Conservation (phyloP, 805 yeast genomes). For the Lachancea fermentati region DNA sequence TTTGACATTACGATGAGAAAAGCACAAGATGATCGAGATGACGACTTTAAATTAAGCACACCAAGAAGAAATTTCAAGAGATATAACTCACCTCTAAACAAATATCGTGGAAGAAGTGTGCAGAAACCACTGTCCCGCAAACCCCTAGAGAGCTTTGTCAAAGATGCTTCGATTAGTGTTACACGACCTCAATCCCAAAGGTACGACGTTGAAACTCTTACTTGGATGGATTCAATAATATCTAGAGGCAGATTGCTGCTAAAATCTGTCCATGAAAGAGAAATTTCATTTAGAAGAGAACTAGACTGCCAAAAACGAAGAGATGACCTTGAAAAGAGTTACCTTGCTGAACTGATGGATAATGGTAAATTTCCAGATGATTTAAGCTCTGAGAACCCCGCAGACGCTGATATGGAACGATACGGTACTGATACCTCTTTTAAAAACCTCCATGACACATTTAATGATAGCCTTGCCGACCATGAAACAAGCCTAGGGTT, state of each 20-base stretch:
- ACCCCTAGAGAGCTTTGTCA: not conserved
- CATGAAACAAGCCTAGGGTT: not conserved
- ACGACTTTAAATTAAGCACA: conserved; percentile 11
- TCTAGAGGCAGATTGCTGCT: conserved; percentile 21
- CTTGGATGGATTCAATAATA: conserved; percentile 22
- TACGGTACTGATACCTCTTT: conserved; percentile 21
- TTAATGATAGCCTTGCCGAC: conserved; percentile 14
- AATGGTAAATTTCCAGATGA: not conserved
- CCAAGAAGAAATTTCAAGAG: conserved; percentile 21
- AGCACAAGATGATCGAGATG: conserved; percentile 1
- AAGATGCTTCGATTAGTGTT: not conserved
- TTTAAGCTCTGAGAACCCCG: not conserved
- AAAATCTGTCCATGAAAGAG: conserved; percentile 13
- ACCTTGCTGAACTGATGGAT: conserved; percentile 5
- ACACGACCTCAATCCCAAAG: not conserved
- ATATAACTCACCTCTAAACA: conserved; percentile 9
- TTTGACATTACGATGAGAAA: conserved; percentile 8
- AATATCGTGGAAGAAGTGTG: not conserved
- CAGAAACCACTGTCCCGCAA: no score
- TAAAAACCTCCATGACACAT: conserved; percentile 15
- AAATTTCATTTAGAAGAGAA: conserved; percentile 10
- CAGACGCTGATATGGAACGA: conserved; percentile 2
- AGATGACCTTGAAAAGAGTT: not conserved
- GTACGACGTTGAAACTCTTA: conserved; percentile 9
- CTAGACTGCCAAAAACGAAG: conserved; percentile 10